phyloP scores from a whole-genome alignment of 2,329 filamentous ascomycete species.

The Penicillium sp. region DNA sequence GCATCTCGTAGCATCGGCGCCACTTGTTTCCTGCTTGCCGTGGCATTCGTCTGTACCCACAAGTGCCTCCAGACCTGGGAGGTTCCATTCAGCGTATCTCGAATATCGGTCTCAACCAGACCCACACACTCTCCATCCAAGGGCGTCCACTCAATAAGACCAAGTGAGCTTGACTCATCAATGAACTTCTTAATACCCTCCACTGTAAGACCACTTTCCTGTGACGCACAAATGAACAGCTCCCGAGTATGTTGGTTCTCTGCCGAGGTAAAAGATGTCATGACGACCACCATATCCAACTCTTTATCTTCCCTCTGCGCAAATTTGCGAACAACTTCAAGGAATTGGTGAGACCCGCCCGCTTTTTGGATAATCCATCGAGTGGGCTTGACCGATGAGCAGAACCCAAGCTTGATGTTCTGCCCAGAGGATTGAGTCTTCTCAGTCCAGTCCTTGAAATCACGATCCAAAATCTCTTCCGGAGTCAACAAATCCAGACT shows the following conservation, averaged over 20 bases:
- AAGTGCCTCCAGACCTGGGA: slow-evolving; percentile 52
- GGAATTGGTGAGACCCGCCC: slow-evolving; percentile 41
- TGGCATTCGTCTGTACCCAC: slow-evolving; percentile 63
- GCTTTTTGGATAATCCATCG: slow-evolving; percentile 61
- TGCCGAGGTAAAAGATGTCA: slow-evolving; percentile 61
- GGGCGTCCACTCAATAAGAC: slow-evolving; percentile 42
- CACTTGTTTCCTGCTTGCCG: slow-evolving; percentile 68
- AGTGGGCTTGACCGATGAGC: slow-evolving; percentile 63
- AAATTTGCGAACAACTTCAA: slow-evolving; percentile 53
- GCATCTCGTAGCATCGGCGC: slow-evolving; percentile 63
- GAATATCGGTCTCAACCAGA: slow-evolving; percentile 26
- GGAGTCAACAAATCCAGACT: slow-evolving; percentile 59
- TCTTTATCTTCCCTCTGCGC: slow-evolving; percentile 50
- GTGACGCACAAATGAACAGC: slow-evolving; percentile 57
- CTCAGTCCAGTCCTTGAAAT: slow-evolving; percentile 69
- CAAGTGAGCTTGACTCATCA: slow-evolving; percentile 52
- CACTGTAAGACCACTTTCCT: slow-evolving; percentile 37
- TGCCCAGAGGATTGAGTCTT: slow-evolving; percentile 36
- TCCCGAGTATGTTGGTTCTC: slow-evolving; percentile 57
- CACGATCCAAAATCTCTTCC: slow-evolving; percentile 64
- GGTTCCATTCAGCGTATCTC: slow-evolving; percentile 24
- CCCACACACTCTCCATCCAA: slow-evolving; percentile 35
- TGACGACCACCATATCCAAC: slow-evolving; percentile 62
- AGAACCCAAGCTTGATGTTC: slow-evolving; percentile 60
- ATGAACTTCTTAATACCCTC: slow-evolving; percentile 55